Evolutionary conservation across 768 basidiomycete species (phyloP), one percentile per base, ranked within the genome.

Genomic region (Lentinula detonsa): DNA sequence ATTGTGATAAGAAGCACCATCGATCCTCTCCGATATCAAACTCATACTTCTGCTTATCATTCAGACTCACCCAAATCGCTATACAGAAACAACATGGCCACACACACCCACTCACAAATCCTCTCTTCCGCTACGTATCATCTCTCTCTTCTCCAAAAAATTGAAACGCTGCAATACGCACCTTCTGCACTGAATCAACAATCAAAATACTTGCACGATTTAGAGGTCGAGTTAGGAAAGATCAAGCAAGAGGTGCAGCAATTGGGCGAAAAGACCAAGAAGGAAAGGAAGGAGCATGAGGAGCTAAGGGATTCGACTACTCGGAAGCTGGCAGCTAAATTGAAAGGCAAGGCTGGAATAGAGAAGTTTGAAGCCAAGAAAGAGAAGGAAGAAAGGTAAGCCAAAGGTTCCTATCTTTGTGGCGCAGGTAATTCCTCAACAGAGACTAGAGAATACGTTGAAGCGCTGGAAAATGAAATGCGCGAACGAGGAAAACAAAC

Each of bases 371-470:
- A 74, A 49, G 76, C 73, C 15, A 77, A 68, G 67, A 76, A 72
- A 55, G 74, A 69, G 42, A 78, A 81, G 61, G 80, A 80, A 64
- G 80, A 81, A 65, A 66, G 73, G 80, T 80, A 61, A 28, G 72
- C 5, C 28, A 16, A 16, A 21, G 28, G 15, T 18, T 31, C n/a
- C 3, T 61, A 28, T 57, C 8, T 21, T 11, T 28, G 60, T 45
- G 60, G 56, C 23, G 34, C 4, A n/a, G 42, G 10, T 59, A 15
- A 46, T 46, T 28, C 23, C 15, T 16, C 16, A 33, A n/a, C 35
- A 35, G 6, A 34, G 46, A 46, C 15, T 58, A 81, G 80, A 54
- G 78, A 80, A 63, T 81, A 78, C 61, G 72, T 80, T 3, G 78
- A 78, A 59, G 78, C 79, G 1, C 62, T 81, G 60, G 75, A 79